These are phyloP conservation scores for Malus hybrid DNA, from an alignment of 331 rosid species.

Conservation along the genomic window DNA sequence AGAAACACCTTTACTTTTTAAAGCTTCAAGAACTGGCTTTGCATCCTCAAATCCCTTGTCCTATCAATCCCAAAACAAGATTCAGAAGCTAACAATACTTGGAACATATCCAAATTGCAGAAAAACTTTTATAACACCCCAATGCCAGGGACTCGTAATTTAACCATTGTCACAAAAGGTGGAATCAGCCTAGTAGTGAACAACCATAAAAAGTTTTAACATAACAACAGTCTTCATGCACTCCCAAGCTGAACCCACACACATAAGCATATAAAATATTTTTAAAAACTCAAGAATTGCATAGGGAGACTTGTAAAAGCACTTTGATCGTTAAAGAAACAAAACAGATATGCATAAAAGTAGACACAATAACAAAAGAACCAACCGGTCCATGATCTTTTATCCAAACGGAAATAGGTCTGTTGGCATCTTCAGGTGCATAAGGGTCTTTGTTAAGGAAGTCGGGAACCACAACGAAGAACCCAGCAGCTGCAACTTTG, in stretches of 20 bases:
- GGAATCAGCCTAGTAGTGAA: neutral
- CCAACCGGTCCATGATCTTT: slow-evolving; percentile 1
- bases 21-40: slow-evolving; percentile 46
- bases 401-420: slow-evolving; percentile 10
- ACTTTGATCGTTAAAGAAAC: neutral
- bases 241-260: neutral
- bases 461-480: slow-evolving; percentile 24
- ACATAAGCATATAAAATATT: neutral
- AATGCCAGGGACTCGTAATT: neutral
- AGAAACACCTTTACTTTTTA: slow-evolving; percentile 55
- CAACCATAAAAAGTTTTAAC: neutral
- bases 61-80: slow-evolving; percentile 15
- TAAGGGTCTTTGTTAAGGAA: slow-evolving; percentile 19
- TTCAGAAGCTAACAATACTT: neutral
- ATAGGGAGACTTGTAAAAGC: neutral
- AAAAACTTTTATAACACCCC: neutral
- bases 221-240: neutral
- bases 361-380: neutral
- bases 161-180: neutral
- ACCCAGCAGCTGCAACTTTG: slow-evolving; percentile 22
- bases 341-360: neutral
- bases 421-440: slow-evolving; percentile 1
- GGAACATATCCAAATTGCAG: neutral
- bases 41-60: slow-evolving; percentile 51
- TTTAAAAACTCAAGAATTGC: neutral